Percentiles rank a stretch among this genome's conserved stretches.
These are phyloP conservation scores for Lactifluus volemus DNA, from an alignment of 768 basidiomycete species.

Conservation along the genomic window DNA sequence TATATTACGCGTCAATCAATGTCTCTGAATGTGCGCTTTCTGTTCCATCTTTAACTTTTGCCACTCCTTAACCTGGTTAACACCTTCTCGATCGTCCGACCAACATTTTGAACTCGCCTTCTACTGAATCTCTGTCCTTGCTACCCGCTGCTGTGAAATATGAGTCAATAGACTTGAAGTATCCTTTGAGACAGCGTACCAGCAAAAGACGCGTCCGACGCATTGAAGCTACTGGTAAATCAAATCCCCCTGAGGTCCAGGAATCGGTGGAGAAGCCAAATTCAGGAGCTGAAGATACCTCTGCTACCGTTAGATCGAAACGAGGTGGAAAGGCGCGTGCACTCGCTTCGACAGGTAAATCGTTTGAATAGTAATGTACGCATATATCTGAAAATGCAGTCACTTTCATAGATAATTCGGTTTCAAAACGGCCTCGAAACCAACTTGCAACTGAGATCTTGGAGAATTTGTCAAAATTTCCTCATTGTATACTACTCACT, in stretches of 20 bases:
- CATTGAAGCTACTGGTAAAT: not conserved
- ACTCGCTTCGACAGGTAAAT: not conserved
- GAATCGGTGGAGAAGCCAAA: not conserved
- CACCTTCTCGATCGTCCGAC: not conserved
- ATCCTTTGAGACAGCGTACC: not conserved
- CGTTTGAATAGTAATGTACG: not conserved
- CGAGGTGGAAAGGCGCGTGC: not conserved
- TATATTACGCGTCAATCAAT: not conserved
- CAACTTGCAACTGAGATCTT: slow-evolving; percentile 62
- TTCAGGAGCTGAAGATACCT: not conserved
- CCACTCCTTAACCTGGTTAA: not conserved
- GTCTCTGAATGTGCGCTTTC: slow-evolving; percentile 1
- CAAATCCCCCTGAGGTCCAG: not conserved
- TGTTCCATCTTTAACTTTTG: not conserved
- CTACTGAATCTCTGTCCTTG: not conserved
- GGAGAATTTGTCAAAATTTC: slow-evolving; percentile 63
- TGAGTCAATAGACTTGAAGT: not conserved
- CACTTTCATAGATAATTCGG: not conserved
- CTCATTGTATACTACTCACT: slow-evolving; percentile 85
- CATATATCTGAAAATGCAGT: not conserved
- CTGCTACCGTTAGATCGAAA: not conserved
- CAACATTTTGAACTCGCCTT: not conserved
- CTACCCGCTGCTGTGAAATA: not conserved
- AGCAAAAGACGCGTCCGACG: not conserved
- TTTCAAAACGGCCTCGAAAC: slow-evolving; percentile 24